Base-by-base conservation (phyloP, 2,329 filamentous ascomycete species). In the Diaporthe caulivora region DNA sequence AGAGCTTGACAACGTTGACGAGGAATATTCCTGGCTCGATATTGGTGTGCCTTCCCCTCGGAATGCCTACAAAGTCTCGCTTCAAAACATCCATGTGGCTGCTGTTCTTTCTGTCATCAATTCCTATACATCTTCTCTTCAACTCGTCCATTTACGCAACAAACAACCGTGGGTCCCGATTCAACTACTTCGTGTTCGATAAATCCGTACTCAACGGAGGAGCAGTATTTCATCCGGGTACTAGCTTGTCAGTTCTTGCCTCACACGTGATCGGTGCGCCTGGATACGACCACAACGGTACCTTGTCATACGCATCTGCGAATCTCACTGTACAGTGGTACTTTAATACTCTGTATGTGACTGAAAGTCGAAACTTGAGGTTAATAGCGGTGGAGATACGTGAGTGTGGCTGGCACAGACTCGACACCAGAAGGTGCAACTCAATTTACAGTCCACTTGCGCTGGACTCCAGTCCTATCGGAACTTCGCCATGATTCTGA, bases 1-100 rank as follows among this genome's bases (percentile, higher is more conserved):
- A 11, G 86, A 90, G 53, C 78, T 90, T 15, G 84, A 90, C 62
- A 76, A 75, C 18, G 87, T 86, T 0, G 88, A 91, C 78, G 77
- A 60, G 78, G 81, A 1, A 79, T 76, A 21, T 86, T 83, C 26
- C 18, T 64, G 58, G 82, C 77, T 88, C 1, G 83, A 86, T 44
- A 84, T 88, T 57, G 86, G 88, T 0, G 77, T 86, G 2, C 79
- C 83, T 9, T 86, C 84, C 44, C 34, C 82, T 2, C 79, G 84
- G 1, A 87, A 86, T 73, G 47, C 85, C 21, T 73, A 77, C n/a
- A 67, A 65, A 4, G 68, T 80, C 44, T 74, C 57, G 34, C 17
- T 71, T 75, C 26, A 78, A 78, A 68, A 54, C 67, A 0, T 31
- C 75, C 7, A 69, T 73, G 24, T 81, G 78, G 77, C 3, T 76